Percentiles rank a stretch among this genome's conserved stretches.
Conservation (phyloP, 805 yeast species). For the Metschnikowia gruessii region DNA sequence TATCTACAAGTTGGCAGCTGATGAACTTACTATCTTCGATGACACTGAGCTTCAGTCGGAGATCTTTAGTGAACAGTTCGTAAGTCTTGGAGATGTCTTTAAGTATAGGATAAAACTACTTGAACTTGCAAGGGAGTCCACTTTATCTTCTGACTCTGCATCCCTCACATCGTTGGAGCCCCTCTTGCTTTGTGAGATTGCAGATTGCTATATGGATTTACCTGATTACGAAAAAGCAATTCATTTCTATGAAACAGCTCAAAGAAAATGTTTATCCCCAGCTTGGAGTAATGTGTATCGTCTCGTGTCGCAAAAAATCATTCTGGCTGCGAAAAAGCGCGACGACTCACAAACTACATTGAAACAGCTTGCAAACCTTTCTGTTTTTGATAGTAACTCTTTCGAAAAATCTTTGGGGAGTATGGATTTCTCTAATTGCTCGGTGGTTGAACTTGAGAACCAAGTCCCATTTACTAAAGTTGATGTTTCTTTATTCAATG, state of each 20-base stretch:
- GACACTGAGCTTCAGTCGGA: constrained; percentile 3
- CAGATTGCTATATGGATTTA: constrained; percentile 39
- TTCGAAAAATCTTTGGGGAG: background rate
- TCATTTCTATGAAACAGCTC: constrained; percentile 16
- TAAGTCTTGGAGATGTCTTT: constrained; percentile 7
- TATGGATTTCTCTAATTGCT: background rate
- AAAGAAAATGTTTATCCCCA: background rate
- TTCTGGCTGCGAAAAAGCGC: background rate
- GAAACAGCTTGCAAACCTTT: constrained; percentile 6
- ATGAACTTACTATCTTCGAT: constrained; percentile 23
- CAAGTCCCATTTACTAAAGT: background rate
- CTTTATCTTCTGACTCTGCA: background rate
- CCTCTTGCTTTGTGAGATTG: constrained; percentile 49
- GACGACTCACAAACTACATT: constrained; percentile 1
- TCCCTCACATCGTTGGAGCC: constrained; percentile 2
- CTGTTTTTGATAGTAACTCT: background rate
- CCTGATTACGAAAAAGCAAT: constrained; percentile 20
- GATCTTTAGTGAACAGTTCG: background rate
- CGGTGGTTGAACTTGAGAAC: background rate
- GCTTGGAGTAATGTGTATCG: constrained; percentile 11
- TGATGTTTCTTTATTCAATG: constrained; percentile 1
- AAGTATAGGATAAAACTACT: constrained; percentile 8
- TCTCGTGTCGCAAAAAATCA: constrained; percentile 2
- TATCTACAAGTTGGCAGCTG: constrained; percentile 31
- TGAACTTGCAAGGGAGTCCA: background rate